A percentile compares a stretch with the other conserved stretches of the same genome.
Evolutionary conservation across 768 basidiomycete species (phyloP).

Genomic region (Lentinus brumalis): DNA sequence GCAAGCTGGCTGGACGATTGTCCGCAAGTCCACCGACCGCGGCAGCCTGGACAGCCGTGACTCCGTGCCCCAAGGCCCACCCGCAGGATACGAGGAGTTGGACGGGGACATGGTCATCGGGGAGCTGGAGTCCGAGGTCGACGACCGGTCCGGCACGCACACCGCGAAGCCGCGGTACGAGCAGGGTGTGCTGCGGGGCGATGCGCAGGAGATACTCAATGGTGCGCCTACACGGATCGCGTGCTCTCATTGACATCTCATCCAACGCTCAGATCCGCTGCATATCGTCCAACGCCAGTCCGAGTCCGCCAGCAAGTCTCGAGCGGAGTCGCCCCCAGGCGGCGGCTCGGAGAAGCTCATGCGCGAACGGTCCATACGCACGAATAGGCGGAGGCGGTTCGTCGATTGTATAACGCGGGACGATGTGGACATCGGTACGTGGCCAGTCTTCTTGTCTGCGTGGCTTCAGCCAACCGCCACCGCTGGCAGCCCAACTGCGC

Average conservation of each 20-base stretch:
- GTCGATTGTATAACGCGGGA: slow-evolving; percentile 73
- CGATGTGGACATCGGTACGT: slow-evolving; percentile 82
- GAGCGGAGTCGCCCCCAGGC: background rate
- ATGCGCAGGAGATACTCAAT: slow-evolving; percentile 74
- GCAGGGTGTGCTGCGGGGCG: slow-evolving; percentile 56
- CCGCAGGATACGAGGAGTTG: slow-evolving; percentile 58
- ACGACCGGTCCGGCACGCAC: slow-evolving; percentile 31
- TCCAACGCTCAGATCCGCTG: slow-evolving; percentile 53
- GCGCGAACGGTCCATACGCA: slow-evolving; percentile 76
- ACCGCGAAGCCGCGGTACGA: slow-evolving; percentile 44
- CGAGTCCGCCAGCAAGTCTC: slow-evolving; percentile 32
- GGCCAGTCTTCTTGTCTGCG: background rate
- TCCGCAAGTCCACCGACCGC: slow-evolving; percentile 45
- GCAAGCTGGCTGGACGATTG: slow-evolving; percentile 72
- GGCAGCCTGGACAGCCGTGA: slow-evolving; percentile 29
- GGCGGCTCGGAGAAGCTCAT: slow-evolving; percentile 51
- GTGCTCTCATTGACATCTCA: slow-evolving; percentile 30
- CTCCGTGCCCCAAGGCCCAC: slow-evolving; percentile 23
- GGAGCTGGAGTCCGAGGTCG: slow-evolving; percentile 65
- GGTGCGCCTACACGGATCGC: slow-evolving; percentile 48
- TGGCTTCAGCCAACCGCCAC: background rate
- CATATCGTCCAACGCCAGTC: slow-evolving; percentile 45
- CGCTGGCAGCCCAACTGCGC: slow-evolving; percentile 68
- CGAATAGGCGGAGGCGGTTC: slow-evolving; percentile 80
- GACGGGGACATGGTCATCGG: slow-evolving; percentile 79